These are phyloP conservation scores for Cladosporium cucumerinum DNA, from an alignment of 2,329 filamentous ascomycete species.

Conservation along the genomic window DNA sequence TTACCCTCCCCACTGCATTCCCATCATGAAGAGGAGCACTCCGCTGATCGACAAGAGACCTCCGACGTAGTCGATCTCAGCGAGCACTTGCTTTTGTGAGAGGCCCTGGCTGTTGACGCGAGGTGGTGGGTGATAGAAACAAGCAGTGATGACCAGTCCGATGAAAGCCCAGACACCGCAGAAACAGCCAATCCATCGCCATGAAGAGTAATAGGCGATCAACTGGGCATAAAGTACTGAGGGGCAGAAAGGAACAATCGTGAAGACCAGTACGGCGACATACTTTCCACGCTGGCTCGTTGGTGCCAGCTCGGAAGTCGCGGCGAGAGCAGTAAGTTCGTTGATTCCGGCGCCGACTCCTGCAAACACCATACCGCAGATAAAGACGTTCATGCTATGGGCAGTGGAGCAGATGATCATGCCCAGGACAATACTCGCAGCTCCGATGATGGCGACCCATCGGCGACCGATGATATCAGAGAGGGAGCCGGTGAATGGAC, in stretches of 20 bases:
- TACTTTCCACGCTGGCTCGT: conserved; percentile 62
- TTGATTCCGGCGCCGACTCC: conserved; percentile 66
- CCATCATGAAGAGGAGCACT: conserved; percentile 51
- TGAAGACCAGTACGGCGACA: conserved; percentile 58
- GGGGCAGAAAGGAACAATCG: conserved; percentile 61
- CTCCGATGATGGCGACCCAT: conserved; percentile 57
- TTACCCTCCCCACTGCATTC: conserved; percentile 29
- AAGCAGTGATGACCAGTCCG: conserved; percentile 49
- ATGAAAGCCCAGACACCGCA: conserved; percentile 50
- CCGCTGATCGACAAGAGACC: conserved; percentile 51
- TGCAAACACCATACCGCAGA: conserved; percentile 59
- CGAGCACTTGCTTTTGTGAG: conserved; percentile 42
- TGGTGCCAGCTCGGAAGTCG: conserved; percentile 65
- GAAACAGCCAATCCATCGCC: conserved; percentile 56
- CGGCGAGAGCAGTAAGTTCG: conserved; percentile 66
- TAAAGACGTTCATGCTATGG: conserved; percentile 58
- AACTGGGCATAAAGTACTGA: conserved; percentile 62
- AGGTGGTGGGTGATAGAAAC: conserved; percentile 55
- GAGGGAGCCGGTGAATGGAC: conserved; percentile 63
- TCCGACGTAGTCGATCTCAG: conserved; percentile 51
- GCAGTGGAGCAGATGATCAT: conserved; percentile 59
- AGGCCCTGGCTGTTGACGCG: conserved; percentile 37
- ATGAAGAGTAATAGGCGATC: conserved; percentile 48
- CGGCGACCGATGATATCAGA: conserved; percentile 63
- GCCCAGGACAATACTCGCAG: conserved; percentile 53